Evolutionary conservation across 768 basidiomycete species (phyloP), one percentile per base, ranked within the genome.

Genomic region (Lactarius deliciosus): DNA sequence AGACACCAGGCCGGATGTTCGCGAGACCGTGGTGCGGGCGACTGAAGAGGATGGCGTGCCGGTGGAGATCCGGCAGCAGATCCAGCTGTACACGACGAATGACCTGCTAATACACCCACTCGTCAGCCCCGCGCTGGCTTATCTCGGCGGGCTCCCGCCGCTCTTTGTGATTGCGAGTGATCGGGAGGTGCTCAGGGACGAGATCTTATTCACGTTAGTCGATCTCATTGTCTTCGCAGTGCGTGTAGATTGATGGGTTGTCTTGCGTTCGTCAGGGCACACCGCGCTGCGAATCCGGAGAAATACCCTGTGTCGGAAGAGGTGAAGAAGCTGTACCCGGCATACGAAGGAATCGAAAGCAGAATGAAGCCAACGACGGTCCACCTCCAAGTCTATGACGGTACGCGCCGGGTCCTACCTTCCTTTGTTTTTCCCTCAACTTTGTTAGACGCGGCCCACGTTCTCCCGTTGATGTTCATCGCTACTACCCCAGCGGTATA

Each of bases 311-410:
- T 85, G 13, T 80, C 74, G 59, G 79, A 86, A 2, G 76, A 78
- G 7, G 75, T 78, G 2, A 80, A 81, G 47, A 75, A 72, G 36
- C 65, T 92, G 54, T 91, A 90, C 69, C 86, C 90, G 25, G 71
- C 78, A 5, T 75, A 90, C 25, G 72, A 79, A 11, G 85, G 80
- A 15, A 86, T 89, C 65, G 88, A 87, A 72, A 71, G 75, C 13
- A 80, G 81, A 13, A 77, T 78, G 70, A 74, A 76, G 25, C 80
- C 91, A 1, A 95, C 95, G 1, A 81, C 87, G 65, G 94, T 96
- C 18, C 95, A 98, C 78, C 79, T 98, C 8, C 95, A 98, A 75
- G 86, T 97, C 0, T 96, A 95, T 72, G 95, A 98, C 73, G 94
- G 92, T 83, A 54, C 75, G 60, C 64, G 71, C 64, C 32, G 3